Base-by-base conservation (phyloP, 73 alveolate species). In the Paramecium bursaria region DNA sequence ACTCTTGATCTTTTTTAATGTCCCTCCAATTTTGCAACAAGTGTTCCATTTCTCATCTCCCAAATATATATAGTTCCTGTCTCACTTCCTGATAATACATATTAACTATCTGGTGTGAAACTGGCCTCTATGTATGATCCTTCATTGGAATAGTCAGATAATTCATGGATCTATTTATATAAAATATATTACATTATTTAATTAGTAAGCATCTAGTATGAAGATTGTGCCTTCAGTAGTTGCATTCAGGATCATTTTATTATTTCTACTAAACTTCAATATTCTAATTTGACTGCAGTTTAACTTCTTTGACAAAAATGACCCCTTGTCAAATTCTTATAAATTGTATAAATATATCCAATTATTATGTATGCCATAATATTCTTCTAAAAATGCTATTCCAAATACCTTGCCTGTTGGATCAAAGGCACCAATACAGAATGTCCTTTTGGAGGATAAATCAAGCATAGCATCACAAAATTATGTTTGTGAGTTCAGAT, bases 331-430 rank as follows among this genome's bases (percentile, higher is more conserved):
- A 26, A 54, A 86, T 27, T 54, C 73, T 7, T 79, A 82, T 3
- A 86, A 67, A 55, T 89, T 86, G 52, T 85, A 54, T 46, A 89
- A 29, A 27, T 75, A 86, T 14, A 87, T 87, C 33, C 77, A 51
- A 46, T 79, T 30, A 6, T 76, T 55, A 22, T 74, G 50, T 1
- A 39, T 21, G 7, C 46, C 48, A 27, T 39, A 31, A 0, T 21
- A 61, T 3, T 31, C 29, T 74, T 31, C 46, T 6, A 30, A 17
- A 3, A 15, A 31, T 4, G 73, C 25, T 2, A 35, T 74, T 1
- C 94, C 95, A 23, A 92, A 73, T 4, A 95, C 96, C 33, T 91
- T 88, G 21, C 99, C 99, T 1, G 95, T 80, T 60, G 91, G 92
- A 86, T 95, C 99, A 51, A 91, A 93, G 27, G 74, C 74, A 10